Evolutionary conservation across 169 alveolate genomes (phyloP).

Genomic region (Plasmodium relictum): DNA sequence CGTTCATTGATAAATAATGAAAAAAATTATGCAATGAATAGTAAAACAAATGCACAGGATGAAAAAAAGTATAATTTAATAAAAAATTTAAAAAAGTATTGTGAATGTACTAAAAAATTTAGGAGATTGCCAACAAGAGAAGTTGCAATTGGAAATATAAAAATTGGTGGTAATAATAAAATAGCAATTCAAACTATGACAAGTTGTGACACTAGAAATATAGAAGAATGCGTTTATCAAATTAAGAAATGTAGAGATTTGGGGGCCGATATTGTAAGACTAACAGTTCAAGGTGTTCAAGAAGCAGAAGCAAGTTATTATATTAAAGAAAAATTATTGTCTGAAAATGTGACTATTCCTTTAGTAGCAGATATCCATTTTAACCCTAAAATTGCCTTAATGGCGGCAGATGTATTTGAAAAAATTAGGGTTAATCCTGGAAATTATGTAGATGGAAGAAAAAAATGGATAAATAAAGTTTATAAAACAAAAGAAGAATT

Average conservation of each 20-base stretch:
- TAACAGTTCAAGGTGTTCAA: conserved; percentile 88
- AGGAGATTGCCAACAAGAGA: conserved; percentile 83
- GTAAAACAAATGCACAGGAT: background rate
- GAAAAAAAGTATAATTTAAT: conserved; percentile 64
- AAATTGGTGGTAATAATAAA: conserved; percentile 86
- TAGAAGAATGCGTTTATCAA: conserved; percentile 87
- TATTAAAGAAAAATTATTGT: conserved; percentile 81
- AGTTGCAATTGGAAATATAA: conserved; percentile 84
- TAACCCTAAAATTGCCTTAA: conserved; percentile 88
- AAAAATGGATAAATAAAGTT: conserved; percentile 85
- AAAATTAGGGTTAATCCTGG: conserved; percentile 91
- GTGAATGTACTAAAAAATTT: conserved; percentile 80
- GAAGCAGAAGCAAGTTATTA: conserved; percentile 84
- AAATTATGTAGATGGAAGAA: conserved; percentile 88
- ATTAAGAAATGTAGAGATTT: conserved; percentile 83
- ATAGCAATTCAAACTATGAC: conserved; percentile 90
- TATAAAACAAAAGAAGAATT: conserved; percentile 84
- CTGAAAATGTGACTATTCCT: conserved; percentile 83
- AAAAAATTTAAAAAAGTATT: conserved; percentile 77
- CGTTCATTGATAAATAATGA: conserved; percentile 8
- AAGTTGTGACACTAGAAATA: conserved; percentile 86
- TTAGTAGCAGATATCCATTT: conserved; percentile 91
- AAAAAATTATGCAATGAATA: background rate
- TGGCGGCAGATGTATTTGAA: conserved; percentile 89
- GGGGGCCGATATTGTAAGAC: conserved; percentile 87